Evolutionary conservation across 305 asterid species (phyloP).

Genomic region (Solanum hybrid): DNA sequence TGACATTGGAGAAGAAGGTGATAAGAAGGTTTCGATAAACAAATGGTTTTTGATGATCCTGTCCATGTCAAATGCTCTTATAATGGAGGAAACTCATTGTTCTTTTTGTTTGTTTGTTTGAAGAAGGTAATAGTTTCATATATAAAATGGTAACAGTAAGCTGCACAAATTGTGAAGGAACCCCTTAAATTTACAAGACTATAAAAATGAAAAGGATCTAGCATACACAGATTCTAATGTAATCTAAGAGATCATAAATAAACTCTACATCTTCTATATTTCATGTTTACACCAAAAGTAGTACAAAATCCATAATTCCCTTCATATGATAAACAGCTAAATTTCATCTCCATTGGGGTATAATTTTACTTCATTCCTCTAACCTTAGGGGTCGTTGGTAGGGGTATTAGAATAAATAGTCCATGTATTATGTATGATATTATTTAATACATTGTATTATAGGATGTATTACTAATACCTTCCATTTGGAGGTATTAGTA

Average conservation of each 20-base stretch:
- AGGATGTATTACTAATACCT: not conserved
- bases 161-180: not conserved
- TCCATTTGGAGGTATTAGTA: not conserved
- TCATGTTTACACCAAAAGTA: not conserved
- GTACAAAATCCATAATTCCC: not conserved
- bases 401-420: not conserved
- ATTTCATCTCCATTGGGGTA: not conserved
- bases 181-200: not conserved
- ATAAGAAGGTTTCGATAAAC: not conserved
- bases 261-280: not conserved
- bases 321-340: not conserved
- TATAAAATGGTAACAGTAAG: not conserved
- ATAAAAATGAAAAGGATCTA: not conserved
- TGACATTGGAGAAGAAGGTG: not conserved
- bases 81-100: not conserved
- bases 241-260: not conserved
- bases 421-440: not conserved
- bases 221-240: not conserved
- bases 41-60: not conserved
- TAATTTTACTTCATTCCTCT: not conserved
- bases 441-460: no score
- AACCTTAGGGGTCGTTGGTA: not conserved
- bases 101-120: not conserved
- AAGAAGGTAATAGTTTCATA: not conserved
- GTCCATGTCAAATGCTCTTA: not conserved